Evolutionary conservation across 2,329 filamentous ascomycete species (phyloP).

Genomic region (Aspergillus terreus): DNA sequence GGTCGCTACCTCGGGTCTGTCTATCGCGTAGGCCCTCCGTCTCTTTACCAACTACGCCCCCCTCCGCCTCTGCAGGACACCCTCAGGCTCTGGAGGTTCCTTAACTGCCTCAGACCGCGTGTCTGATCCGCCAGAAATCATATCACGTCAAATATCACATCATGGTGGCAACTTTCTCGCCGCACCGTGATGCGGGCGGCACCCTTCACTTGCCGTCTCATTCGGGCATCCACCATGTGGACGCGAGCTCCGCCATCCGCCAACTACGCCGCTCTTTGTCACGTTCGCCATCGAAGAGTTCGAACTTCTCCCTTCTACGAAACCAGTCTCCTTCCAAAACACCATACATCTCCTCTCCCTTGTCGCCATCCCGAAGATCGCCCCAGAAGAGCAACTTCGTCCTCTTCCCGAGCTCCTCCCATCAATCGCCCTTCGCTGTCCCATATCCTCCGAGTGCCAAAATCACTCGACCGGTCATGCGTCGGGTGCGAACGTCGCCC

Average conservation of each 20-base stretch:
- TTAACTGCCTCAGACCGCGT: not conserved
- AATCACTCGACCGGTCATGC: slow-evolving; percentile 47
- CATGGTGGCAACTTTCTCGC: slow-evolving; percentile 49
- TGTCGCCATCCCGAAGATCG: slow-evolving; percentile 57
- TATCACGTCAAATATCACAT: slow-evolving; percentile 3
- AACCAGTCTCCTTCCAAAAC: slow-evolving; percentile 51
- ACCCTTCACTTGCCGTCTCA: slow-evolving; percentile 85
- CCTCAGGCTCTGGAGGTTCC: not conserved
- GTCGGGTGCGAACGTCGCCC: slow-evolving; percentile 62
- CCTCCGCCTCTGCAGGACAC: not conserved
- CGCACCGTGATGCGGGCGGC: slow-evolving; percentile 58
- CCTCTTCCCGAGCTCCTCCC: slow-evolving; percentile 42
- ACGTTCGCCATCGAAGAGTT: slow-evolving; percentile 81
- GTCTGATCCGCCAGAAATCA: not conserved
- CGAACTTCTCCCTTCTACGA: slow-evolving; percentile 63
- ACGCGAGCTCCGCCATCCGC: slow-evolving; percentile 76
- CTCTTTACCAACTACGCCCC: slow-evolving; percentile 2
- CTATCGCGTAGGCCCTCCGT: not conserved
- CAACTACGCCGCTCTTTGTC: slow-evolving; percentile 84
- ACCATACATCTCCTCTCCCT: slow-evolving; percentile 48
- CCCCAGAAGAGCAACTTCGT: slow-evolving; percentile 50
- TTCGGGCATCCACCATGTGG: slow-evolving; percentile 75
- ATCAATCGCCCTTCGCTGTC: slow-evolving; percentile 56
- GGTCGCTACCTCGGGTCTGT: not conserved
- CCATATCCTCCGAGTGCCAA: slow-evolving; percentile 65